These are phyloP conservation scores for Moricandia arvensis DNA, from an alignment of 345 rosid genomes.

Conservation along the genomic window DNA sequence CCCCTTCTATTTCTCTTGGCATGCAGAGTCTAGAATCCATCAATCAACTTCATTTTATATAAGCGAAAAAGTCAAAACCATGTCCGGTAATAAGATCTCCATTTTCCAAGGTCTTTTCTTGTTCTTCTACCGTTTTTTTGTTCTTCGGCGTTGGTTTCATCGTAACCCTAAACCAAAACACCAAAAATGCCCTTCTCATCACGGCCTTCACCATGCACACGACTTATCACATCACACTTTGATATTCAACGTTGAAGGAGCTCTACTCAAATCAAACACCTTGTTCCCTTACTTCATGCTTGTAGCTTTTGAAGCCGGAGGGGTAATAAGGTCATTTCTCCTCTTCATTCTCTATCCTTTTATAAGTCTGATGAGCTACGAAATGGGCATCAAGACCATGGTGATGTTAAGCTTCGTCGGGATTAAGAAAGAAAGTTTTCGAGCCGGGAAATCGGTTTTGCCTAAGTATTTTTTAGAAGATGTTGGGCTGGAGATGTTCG, in stretches of 20 bases:
- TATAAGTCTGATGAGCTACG: constrained; percentile 38
- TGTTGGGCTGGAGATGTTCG: constrained; percentile 52
- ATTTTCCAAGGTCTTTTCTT: constrained; percentile 46
- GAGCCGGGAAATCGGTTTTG: constrained; percentile 47
- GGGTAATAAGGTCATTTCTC: constrained; percentile 47
- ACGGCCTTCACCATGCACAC: constrained; percentile 35
- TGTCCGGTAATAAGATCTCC: constrained; percentile 38
- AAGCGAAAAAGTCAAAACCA: constrained; percentile 18
- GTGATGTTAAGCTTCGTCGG: constrained; percentile 55
- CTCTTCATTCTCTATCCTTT: constrained; percentile 56
- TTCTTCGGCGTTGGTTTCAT: constrained; percentile 39
- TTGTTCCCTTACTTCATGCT: constrained; percentile 66
- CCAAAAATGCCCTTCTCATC: constrained; percentile 42
- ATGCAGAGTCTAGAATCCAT: constrained; percentile 35
- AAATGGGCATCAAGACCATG: constrained; percentile 46
- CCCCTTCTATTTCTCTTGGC: constrained; percentile 15
- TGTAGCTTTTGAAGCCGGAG: constrained; percentile 68
- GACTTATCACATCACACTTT: constrained; percentile 48
- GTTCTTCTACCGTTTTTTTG: constrained; percentile 42
- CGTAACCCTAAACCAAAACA: constrained; percentile 41
- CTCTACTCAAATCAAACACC: constrained; percentile 47
- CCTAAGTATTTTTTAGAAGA: constrained; percentile 65
- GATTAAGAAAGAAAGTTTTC: constrained; percentile 39
- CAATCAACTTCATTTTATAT: not conserved
- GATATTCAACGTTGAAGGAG: constrained; percentile 53